A percentile compares a stretch with the other conserved stretches of the same genome.
These are phyloP conservation scores for Peribolospora baueri DNA, from an alignment of 768 basidiomycete genomes.

Conservation along the genomic window DNA sequence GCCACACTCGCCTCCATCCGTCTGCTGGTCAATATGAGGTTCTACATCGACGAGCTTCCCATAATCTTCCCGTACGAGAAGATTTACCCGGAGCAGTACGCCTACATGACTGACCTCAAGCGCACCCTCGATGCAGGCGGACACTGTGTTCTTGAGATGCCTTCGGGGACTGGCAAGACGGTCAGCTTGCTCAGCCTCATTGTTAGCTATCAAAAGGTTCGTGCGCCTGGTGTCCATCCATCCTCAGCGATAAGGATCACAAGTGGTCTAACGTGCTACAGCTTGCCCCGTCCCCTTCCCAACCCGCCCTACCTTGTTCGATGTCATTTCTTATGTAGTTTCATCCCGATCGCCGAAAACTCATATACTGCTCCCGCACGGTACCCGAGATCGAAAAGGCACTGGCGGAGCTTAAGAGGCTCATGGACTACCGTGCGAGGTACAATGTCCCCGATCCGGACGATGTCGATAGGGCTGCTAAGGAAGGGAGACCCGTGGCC, in stretches of 20 bases:
- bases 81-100: conserved; percentile 92
- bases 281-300: background rate
- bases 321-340: conserved; percentile 31
- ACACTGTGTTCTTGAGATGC: conserved; percentile 99
- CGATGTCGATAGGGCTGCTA: background rate
- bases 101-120: conserved; percentile 98
- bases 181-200: conserved; percentile 86
- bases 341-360: conserved; percentile 71
- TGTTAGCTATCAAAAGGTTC: conserved; percentile 88
- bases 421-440: conserved; percentile 61
- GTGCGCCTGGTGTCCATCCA: conserved; percentile 1
- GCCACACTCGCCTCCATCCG: background rate
- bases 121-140: conserved; percentile 85
- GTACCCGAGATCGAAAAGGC: conserved; percentile 99
- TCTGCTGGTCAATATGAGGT: conserved; percentile 34
- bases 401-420: conserved; percentile 69
- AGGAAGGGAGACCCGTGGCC: conserved; percentile 22
- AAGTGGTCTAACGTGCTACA: background rate
- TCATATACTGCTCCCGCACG: conserved; percentile 96
- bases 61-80: conserved; percentile 77
- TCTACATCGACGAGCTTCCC: conserved; percentile 54
- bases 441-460: too few species aligned
- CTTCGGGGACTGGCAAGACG: conserved; percentile 96
- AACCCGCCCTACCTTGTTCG: background rate
- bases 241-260: too few species aligned